Conservation (phyloP, 2,329 filamentous ascomycete genomes). For the Elsinoe fawcettii region DNA sequence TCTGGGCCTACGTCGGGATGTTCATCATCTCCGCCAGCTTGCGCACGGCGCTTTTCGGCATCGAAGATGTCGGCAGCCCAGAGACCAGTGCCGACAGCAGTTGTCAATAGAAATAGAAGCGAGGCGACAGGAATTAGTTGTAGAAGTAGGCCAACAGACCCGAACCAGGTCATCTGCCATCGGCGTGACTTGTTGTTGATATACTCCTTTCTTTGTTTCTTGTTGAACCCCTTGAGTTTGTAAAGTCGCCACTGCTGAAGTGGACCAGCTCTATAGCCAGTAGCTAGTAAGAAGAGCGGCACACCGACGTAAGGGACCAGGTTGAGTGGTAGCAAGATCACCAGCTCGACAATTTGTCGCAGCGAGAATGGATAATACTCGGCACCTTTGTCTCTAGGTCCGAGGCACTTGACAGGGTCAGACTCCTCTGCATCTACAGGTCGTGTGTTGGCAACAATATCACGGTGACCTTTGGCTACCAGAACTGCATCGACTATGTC, state of each 20-base stretch:
- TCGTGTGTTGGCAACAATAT: constrained; percentile 54
- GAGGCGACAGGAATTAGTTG: constrained; percentile 84
- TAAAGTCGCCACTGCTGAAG: constrained; percentile 90
- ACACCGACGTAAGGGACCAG: constrained; percentile 77
- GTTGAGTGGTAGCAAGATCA: constrained; percentile 63
- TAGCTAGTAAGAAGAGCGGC: constrained; percentile 78
- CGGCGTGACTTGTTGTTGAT: constrained; percentile 54
- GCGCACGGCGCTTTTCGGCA: constrained; percentile 21
- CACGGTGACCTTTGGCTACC: constrained; percentile 62
- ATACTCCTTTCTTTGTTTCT: constrained; percentile 64
- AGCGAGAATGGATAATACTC: constrained; percentile 84
- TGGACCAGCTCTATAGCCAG: constrained; percentile 78
- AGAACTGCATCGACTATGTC: constrained; percentile 77
- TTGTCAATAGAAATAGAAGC: constrained; percentile 91
- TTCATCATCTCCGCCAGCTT: constrained; percentile 20
- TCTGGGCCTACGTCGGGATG: constrained; percentile 17
- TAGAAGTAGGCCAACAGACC: constrained; percentile 71
- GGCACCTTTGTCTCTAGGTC: constrained; percentile 67
- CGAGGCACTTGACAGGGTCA: constrained; percentile 68
- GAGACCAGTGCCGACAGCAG: constrained; percentile 72
- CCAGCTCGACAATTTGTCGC: constrained; percentile 80
- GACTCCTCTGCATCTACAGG: constrained; percentile 64
- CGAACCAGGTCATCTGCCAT: constrained; percentile 91
- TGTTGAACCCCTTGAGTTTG: constrained; percentile 65
- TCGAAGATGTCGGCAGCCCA: constrained; percentile 78